phyloP scores from a whole-genome alignment of 208 protist species.

The Endotrypanum monterogeii region DNA sequence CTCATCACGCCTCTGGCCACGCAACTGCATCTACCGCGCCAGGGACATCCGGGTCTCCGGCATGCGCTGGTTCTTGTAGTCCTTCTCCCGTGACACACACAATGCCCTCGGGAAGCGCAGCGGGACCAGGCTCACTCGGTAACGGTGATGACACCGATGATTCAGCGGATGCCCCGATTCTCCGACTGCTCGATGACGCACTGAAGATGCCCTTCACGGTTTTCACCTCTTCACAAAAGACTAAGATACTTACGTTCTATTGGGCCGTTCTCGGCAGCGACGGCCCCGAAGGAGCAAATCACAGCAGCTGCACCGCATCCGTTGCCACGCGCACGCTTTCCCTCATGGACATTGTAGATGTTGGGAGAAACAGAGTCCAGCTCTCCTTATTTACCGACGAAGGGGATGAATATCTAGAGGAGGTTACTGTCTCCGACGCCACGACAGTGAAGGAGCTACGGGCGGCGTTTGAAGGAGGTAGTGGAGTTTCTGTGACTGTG shows the following conservation, averaged over 20 bases:
- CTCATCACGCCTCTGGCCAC: slow-evolving; percentile 20
- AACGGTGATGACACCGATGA: slow-evolving; percentile 1
- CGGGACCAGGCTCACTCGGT: neutral
- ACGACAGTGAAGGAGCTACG: slow-evolving; percentile 9
- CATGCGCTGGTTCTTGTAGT: neutral
- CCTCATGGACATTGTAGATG: slow-evolving; percentile 35
- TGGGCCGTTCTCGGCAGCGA: slow-evolving; percentile 40
- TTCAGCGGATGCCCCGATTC: slow-evolving; percentile 30
- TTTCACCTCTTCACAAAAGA: slow-evolving; percentile 51
- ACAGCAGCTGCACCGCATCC: neutral
- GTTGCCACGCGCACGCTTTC: slow-evolving; percentile 7
- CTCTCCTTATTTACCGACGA: slow-evolving; percentile 31
- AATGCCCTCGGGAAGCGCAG: neutral
- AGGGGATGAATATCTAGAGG: slow-evolving; percentile 33
- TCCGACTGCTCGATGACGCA: slow-evolving; percentile 48
- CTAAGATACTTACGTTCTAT: slow-evolving; percentile 43
- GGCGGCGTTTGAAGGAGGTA: slow-evolving; percentile 17
- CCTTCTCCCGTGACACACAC: neutral
- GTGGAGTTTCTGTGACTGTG: slow-evolving; percentile 22
- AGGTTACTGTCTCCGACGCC: slow-evolving; percentile 24
- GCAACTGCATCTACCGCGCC: neutral
- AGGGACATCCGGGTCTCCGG: neutral
- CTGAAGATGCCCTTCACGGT: slow-evolving; percentile 65
- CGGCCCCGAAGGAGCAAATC: neutral
- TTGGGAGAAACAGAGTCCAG: slow-evolving; percentile 6